A percentile compares a stretch with the other conserved stretches of the same genome.
Evolutionary conservation across 345 rosid genomes (phyloP).

Genomic region (Garcia nutans): DNA sequence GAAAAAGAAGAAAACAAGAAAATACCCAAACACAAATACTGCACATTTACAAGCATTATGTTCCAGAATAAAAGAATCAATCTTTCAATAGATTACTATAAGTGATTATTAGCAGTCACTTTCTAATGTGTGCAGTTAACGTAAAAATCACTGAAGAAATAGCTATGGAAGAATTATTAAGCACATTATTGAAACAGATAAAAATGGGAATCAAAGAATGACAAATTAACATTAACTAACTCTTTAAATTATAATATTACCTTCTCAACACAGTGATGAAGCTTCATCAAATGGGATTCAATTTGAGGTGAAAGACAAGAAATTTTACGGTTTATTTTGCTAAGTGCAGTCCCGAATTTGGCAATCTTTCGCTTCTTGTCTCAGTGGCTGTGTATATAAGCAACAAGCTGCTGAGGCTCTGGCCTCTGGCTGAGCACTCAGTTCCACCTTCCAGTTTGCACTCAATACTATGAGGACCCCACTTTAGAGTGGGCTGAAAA

Average conservation of each 20-base stretch:
- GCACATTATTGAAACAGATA: not conserved
- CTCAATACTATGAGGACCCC: not conserved
- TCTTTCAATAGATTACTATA: not conserved
- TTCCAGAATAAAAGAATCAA: not conserved
- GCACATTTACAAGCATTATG: too few species aligned
- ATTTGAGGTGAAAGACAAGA: too few species aligned
- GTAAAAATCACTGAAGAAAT: not conserved
- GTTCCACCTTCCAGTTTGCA: not conserved
- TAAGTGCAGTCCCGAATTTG: too few species aligned
- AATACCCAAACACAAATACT: too few species aligned
- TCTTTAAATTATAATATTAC: not conserved
- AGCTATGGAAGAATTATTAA: too few species aligned
- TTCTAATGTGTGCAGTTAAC: not conserved
- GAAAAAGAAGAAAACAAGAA: too few species aligned
- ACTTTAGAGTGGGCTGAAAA: too few species aligned
- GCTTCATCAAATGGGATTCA: not conserved
- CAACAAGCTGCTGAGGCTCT: not conserved
- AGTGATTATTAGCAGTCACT: not conserved
- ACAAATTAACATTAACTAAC: not conserved
- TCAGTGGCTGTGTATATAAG: not conserved
- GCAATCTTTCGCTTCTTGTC: not conserved
- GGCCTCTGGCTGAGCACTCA: not conserved
- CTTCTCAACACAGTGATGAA: constrained; percentile 4
- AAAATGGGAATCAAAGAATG: not conserved
- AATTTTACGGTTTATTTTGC: not conserved